Conservation (phyloP, 2,329 filamentous ascomycete species). For the Dactylellina parvicollis region DNA sequence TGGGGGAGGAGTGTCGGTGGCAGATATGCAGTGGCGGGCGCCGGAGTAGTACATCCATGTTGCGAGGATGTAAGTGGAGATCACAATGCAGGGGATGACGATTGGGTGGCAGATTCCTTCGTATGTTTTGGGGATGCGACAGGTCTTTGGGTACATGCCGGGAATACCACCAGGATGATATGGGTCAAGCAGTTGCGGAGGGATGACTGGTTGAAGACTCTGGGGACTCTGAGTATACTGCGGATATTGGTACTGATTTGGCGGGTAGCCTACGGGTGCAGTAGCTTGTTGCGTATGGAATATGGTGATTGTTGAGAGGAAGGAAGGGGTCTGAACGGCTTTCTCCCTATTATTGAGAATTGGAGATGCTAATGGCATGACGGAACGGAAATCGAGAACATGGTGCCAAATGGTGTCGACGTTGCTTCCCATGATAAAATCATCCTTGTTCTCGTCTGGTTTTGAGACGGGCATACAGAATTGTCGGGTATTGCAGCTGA, state of each 20-base stretch:
- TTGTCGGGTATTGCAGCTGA: conserved; percentile 11
- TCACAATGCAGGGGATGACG: conserved; percentile 39
- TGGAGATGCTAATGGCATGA: not conserved
- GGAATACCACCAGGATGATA: conserved; percentile 1
- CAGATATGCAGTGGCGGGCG: not conserved
- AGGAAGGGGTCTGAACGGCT: not conserved
- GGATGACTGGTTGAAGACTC: not conserved
- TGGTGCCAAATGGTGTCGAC: conserved; percentile 1
- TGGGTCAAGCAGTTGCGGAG: not conserved
- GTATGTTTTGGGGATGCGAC: conserved; percentile 36
- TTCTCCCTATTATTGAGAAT: not conserved
- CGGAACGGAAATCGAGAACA: conserved; percentile 10
- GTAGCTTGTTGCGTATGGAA: not conserved
- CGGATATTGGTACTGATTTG: not conserved
- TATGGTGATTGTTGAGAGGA: conserved; percentile 5
- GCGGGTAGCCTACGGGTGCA: not conserved
- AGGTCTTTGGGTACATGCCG: conserved; percentile 7
- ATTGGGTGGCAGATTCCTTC: conserved; percentile 37
- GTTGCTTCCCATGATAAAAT: not conserved
- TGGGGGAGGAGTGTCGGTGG: not conserved
- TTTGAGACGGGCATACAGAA: conserved; percentile 7
- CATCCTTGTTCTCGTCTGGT: not conserved
- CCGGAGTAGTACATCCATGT: conserved; percentile 27
- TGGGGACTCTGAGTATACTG: not conserved
- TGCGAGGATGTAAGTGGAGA: conserved; percentile 21